Evolutionary conservation across 2,329 filamentous ascomycete species (phyloP), one percentile per base, ranked within the genome.

Genomic region (Paraconiothyrium sp.): DNA sequence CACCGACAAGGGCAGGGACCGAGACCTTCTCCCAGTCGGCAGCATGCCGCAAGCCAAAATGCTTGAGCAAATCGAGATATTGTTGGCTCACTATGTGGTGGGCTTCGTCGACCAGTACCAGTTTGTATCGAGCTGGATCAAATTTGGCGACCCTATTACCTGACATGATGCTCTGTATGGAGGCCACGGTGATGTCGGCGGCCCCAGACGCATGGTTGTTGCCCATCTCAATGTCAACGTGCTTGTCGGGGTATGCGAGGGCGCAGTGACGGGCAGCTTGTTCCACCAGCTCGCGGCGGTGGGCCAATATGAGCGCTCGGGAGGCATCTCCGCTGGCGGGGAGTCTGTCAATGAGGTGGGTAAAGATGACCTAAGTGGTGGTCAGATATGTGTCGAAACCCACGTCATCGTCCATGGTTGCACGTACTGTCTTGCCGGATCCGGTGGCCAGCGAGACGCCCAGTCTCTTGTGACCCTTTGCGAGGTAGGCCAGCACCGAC

Each of bases 171-270:
- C 92, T 97, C 72, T 91, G 89, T 39, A 99, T 86, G 37, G 94
- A 97, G 48, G 94, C 95, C 55, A 99, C 86, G 9, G 94, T 97
- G 68, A 99, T 97, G 78, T 99, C 94, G 58, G 94, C 94, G 1
- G 81, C 79, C 7, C 94, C 94, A 3, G 89, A 90, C 2, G 94
- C 92, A 68, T 91, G 89, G 51, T 87, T 82, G 48, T 85, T 86
- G 37, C 91, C 93, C 93, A 98, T 97, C 77, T 99, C 95, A 59
- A 99, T 89, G 64, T 98, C 94, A 47, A 98, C 88, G 4, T 78
- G 87, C 76, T 93, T 93, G 46, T 87, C 79, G 0, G 94, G 94
- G 71, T 99, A 98, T 4, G 92, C 88, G 63, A 85, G 85, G 46
- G 84, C 85, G 76, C 95, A 98, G 78, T 99, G 95, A 3, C 86